Base-by-base conservation (phyloP, 1,284 basidiomycete species). In the Xerocomus alliaceus region DNA sequence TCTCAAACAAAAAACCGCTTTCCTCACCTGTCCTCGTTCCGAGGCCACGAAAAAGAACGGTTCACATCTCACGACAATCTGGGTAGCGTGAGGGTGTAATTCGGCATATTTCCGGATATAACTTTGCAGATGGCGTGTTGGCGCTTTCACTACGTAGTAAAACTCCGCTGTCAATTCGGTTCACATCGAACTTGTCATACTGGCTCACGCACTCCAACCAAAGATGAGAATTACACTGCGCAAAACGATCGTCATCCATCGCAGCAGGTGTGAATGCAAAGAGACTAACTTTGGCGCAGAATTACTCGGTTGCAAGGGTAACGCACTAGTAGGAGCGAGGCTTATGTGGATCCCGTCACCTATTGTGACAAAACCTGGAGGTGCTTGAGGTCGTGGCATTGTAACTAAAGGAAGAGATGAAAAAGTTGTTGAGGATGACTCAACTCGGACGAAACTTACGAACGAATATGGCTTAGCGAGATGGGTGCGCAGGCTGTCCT, bases 51-150 rank as follows among this genome's bases (percentile, higher is more conserved):
- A 81, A 51, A 80, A 76, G 1, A 76, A 75, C 1, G 79, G 63
- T 26, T 77, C 69, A 44, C 78, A 81, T 42, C 78, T 74, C 28
- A 86, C 73, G 7, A 87, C 62, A 31, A 87, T 74, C 61, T 84
- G 80, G 1, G 79, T 80, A 0, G 84, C 80, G 15, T 71, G 64
- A 5, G 85, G 86, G 68, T 83, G 87, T 17, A 83, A 58, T 57
- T 80, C 71, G 15, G 72, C 68, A 58, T 87, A 86, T 20, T 73
- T 70, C 24, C 72, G 72, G 11, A 79, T 78, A 68, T 87, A 87
- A 60, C 84, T 85, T 63, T 78, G 73, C 7, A 87, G 63, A 73
- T 86, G 84, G 5, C 79, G 67, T 10, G 84, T 74, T 48, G 76
- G 72, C 1, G 83, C 86, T 29, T 80, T 81, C 83, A 87, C 85